A percentile compares a stretch with the other conserved stretches of the same genome.
These are phyloP conservation scores for Polychytrium aggregatum DNA, from an alignment of 192 early-diverging fungal genomes.

Conservation along the genomic window DNA sequence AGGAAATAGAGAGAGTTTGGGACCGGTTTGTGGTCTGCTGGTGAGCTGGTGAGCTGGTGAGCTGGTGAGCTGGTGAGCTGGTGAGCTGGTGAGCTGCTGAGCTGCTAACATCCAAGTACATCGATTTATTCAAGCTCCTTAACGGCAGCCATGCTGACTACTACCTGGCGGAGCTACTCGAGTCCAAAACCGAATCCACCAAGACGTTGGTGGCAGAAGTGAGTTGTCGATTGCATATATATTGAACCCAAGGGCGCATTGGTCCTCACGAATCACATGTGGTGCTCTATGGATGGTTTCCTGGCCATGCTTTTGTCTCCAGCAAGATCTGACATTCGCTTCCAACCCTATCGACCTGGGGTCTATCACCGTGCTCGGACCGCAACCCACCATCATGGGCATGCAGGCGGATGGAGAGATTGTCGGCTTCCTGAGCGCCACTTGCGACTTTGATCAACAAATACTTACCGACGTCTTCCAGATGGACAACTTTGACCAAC, in stretches of 20 bases:
- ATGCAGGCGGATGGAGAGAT: constrained; percentile 24
- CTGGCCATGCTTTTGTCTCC: no score
- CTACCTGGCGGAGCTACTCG: constrained; percentile 31
- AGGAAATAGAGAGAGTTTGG: no score
- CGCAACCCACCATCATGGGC: constrained; percentile 2
- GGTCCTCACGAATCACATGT: no score
- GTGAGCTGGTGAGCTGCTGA: not conserved
- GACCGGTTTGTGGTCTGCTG: no score
- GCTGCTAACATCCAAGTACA: not conserved
- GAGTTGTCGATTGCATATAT: no score
- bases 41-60: no score
- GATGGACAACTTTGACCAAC: constrained; percentile 30
- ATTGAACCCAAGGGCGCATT: no score
- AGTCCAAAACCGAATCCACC: constrained; percentile 15
- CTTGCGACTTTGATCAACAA: constrained; percentile 26
- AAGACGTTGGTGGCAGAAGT: constrained; percentile 41
- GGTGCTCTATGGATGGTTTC: no score
- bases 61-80: not conserved
- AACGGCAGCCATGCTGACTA: constrained; percentile 21
- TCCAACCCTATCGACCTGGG: no score
- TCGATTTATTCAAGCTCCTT: constrained; percentile 10
- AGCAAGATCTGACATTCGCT: no score
- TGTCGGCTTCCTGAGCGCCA: constrained; percentile 41
- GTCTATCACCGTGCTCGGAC: no score
- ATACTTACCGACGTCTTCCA: constrained; percentile 24